Conservation (phyloP, 129 eudicot genomes). For the Artemisia tridentata region DNA sequence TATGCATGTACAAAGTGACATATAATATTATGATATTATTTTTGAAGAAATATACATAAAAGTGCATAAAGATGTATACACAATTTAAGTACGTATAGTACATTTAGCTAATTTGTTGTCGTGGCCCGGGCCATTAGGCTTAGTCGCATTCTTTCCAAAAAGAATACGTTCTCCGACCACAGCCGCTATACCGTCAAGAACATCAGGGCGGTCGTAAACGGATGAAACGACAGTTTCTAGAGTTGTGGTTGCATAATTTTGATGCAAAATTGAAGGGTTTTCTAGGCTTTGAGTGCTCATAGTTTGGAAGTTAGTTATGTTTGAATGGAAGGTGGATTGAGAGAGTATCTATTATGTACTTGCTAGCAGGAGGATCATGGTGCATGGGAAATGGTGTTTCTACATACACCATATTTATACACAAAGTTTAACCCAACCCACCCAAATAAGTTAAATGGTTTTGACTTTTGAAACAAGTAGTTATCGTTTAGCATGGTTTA, state of each 20-base stretch:
- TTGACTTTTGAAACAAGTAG: too few relatives aligned
- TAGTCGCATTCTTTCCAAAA: conserved; percentile 24
- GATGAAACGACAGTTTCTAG: conserved; percentile 16
- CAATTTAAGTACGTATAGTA: too few relatives aligned
- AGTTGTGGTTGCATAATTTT: background rate
- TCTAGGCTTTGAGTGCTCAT: conserved; percentile 1
- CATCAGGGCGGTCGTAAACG: conserved; percentile 30
- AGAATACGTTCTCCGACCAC: conserved; percentile 63
- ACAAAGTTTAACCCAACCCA: conserved; percentile 9
- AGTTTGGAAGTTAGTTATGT: background rate
- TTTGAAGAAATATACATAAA: too few relatives aligned
- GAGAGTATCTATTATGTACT: conserved; percentile 2
- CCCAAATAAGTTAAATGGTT: too few relatives aligned
- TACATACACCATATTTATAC: conserved; percentile 10
- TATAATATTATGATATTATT: too few relatives aligned
- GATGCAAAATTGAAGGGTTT: background rate
- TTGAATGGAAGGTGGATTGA: background rate
- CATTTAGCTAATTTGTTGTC: background rate
- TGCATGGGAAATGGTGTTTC: conserved; percentile 20
- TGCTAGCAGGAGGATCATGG: background rate
- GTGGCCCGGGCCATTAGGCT: background rate
- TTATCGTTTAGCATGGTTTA: too few relatives aligned
- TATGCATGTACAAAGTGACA: too few relatives aligned
- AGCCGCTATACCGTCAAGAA: conserved; percentile 87
- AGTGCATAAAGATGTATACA: too few relatives aligned